Conservation (phyloP, 225 moss, liverwort and hornwort genomes). For the Bryoerythrophyllum caledonicum region DNA sequence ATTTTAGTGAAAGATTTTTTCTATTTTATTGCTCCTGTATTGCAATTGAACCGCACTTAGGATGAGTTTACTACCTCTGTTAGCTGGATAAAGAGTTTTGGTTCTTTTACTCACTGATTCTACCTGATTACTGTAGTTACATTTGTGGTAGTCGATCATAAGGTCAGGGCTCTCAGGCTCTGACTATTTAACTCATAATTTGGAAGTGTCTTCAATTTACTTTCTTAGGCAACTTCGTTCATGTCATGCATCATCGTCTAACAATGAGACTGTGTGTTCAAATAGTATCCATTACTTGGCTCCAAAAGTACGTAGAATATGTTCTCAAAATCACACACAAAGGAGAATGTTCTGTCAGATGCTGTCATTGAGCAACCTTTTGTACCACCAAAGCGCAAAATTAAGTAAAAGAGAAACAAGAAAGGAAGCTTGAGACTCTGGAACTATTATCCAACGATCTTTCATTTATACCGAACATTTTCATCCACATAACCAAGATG, state of each 20-base stretch:
- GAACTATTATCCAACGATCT: too few species aligned
- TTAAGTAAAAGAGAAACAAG: neutral
- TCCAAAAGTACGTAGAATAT: neutral
- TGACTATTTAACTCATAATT: neutral
- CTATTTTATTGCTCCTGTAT: too few species aligned
- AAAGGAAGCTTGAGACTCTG: neutral
- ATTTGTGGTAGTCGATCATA: constrained; percentile 10
- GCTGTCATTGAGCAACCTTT: neutral
- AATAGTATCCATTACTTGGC: neutral
- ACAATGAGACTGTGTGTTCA: neutral
- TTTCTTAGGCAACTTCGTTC: neutral
- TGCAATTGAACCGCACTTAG: constrained; percentile 8
- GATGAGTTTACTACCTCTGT: constrained; percentile 2
- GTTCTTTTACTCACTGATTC: constrained; percentile 11
- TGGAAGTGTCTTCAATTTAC: neutral
- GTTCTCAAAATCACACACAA: neutral
- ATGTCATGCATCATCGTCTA: neutral
- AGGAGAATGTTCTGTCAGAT: neutral
- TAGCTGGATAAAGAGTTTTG: neutral
- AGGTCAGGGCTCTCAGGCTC: neutral
- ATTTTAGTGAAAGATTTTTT: neutral
- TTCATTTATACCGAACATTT: too few species aligned
- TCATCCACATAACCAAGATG: too few species aligned
- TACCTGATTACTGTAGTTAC: constrained; percentile 11
- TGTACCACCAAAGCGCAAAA: neutral